These are phyloP conservation scores for Lipomyces yarrowii DNA, from an alignment of 1,139 yeast genomes.

Conservation along the genomic window DNA sequence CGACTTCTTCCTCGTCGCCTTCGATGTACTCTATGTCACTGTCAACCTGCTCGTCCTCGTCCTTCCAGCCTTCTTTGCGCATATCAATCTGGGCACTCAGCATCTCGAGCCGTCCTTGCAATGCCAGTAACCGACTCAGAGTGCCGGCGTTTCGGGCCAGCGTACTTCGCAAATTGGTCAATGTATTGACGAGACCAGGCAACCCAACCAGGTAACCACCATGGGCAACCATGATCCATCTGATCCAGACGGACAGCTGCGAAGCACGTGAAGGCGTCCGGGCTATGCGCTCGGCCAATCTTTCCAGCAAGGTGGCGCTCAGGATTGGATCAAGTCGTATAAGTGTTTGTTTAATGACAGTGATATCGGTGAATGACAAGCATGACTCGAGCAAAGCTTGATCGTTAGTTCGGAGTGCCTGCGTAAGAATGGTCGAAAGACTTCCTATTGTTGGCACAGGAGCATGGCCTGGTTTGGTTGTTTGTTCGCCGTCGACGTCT, in stretches of 20 bases:
- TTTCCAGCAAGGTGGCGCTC: slow-evolving; percentile 75
- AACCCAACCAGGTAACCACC: slow-evolving; percentile 73
- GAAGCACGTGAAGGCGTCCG: slow-evolving; percentile 70
- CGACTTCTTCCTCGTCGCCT: slow-evolving; percentile 50
- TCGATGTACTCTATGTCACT: slow-evolving; percentile 55
- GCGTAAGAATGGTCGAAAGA: slow-evolving; percentile 46
- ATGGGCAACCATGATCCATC: slow-evolving; percentile 88
- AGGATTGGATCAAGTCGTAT: slow-evolving; percentile 68
- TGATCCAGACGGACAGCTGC: slow-evolving; percentile 83
- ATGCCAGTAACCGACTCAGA: slow-evolving; percentile 74
- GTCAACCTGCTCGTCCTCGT: slow-evolving; percentile 45
- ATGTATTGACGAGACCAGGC: slow-evolving; percentile 66
- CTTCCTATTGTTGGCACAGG: slow-evolving; percentile 42
- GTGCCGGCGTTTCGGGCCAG: slow-evolving; percentile 73
- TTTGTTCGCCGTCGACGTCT: slow-evolving; percentile 34
- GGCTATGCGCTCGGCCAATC: slow-evolving; percentile 81
- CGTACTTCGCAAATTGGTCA: slow-evolving; percentile 78
- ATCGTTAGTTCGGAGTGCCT: slow-evolving; percentile 48
- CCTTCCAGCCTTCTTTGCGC: slow-evolving; percentile 55
- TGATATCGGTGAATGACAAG: slow-evolving; percentile 68
- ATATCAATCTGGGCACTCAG: slow-evolving; percentile 70
- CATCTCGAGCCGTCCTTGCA: slow-evolving; percentile 80
- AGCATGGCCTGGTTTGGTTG: slow-evolving; percentile 29
- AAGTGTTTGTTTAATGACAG: slow-evolving; percentile 71
- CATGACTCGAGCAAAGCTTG: slow-evolving; percentile 65